phyloP scores from a whole-genome alignment of 169 alveolate species.

The Plasmodium reichenowi region DNA sequence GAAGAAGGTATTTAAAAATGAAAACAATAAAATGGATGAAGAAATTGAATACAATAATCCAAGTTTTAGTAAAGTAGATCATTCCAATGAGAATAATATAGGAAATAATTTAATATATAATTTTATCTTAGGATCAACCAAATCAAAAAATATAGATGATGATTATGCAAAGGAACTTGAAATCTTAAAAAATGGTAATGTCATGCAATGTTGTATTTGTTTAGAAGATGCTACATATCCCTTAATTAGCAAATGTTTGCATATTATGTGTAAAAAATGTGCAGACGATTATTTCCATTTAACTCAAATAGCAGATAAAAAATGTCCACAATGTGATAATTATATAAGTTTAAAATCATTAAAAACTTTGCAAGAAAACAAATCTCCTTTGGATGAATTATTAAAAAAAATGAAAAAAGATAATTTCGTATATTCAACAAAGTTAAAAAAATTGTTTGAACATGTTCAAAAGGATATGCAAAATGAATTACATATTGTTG shows the following conservation, averaged over 20 bases:
- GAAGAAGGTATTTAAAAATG: neutral
- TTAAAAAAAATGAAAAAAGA: slow-evolving; percentile 74
- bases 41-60: neutral
- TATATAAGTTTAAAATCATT: slow-evolving; percentile 65
- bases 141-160: slow-evolving; percentile 31
- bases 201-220: slow-evolving; percentile 58
- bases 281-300: slow-evolving; percentile 66
- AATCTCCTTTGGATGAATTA: slow-evolving; percentile 53
- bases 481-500: slow-evolving; percentile 69
- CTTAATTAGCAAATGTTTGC: slow-evolving; percentile 66
- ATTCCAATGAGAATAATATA: neutral
- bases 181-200: slow-evolving; percentile 42
- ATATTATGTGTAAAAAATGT: slow-evolving; percentile 74
- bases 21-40: neutral
- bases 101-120: slow-evolving; percentile 47
- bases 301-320: slow-evolving; percentile 72
- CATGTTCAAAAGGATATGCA: slow-evolving; percentile 71
- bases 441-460: slow-evolving; percentile 61
- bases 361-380: slow-evolving; percentile 66
- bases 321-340: slow-evolving; percentile 55
- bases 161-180: slow-evolving; percentile 43
- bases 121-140: slow-evolving; percentile 32
- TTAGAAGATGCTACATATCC: slow-evolving; percentile 65
- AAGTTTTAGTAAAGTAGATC: neutral
- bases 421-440: slow-evolving; percentile 65